A percentile compares a stretch with the other conserved stretches of the same genome.
phyloP scores from a whole-genome alignment of 257 asterid genomes.

The Hygrophila difformis region DNA sequence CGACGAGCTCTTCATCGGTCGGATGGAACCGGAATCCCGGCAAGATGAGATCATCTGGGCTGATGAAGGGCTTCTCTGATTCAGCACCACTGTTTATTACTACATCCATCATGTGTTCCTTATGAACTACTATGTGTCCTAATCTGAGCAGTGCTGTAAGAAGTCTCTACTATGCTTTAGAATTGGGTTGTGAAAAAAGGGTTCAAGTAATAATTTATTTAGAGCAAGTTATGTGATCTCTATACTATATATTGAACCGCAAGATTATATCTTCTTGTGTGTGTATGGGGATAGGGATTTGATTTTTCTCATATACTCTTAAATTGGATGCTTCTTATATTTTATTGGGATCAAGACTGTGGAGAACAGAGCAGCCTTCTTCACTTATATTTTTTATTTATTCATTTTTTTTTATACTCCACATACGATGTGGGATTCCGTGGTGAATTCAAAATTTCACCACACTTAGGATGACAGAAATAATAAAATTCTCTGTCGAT shows the following conservation, averaged over 20 bases:
- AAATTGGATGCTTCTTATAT: constrained; percentile 30
- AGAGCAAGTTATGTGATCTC: constrained; percentile 50
- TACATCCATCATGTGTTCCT: too few relatives aligned
- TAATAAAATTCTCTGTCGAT: too few relatives aligned
- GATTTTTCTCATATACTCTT: constrained; percentile 27
- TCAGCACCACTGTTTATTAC: constrained; percentile 40
- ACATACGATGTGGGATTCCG: too few relatives aligned
- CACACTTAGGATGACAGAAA: too few relatives aligned
- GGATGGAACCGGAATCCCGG: constrained; percentile 89
- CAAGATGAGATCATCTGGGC: constrained; percentile 50
- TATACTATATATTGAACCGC: constrained; percentile 32
- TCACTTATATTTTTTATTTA: constrained; percentile 23
- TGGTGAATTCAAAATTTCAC: too few relatives aligned
- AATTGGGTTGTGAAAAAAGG: too few relatives aligned
- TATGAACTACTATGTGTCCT: too few relatives aligned
- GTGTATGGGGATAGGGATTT: constrained; percentile 32
- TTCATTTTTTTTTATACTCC: not conserved
- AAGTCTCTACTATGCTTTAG: too few relatives aligned
- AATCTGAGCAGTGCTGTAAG: too few relatives aligned
- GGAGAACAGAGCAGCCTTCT: constrained; percentile 63
- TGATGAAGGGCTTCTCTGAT: constrained; percentile 43
- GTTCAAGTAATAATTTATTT: too few relatives aligned
- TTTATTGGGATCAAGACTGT: constrained; percentile 30
- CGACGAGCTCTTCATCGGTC: constrained; percentile 78
- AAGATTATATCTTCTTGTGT: constrained; percentile 21